Percentiles rank a stretch among this genome's conserved stretches.
Conservation (phyloP, 2,329 filamentous ascomycete genomes). For the Boeremia exigua region DNA sequence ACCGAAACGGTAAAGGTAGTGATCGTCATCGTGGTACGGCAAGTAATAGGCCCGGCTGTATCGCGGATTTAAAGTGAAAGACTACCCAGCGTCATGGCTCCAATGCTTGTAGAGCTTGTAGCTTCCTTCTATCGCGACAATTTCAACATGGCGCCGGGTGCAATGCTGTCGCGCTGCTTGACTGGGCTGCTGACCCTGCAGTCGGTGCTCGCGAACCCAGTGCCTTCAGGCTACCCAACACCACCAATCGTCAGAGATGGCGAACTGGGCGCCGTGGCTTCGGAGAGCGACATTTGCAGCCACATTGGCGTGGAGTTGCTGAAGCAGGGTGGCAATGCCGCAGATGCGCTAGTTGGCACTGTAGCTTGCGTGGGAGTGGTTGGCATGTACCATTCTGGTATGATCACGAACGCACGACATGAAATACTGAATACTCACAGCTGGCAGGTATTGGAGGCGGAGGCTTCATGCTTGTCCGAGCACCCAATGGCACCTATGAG, state of each 20-base stretch:
- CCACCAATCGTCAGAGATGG: conserved; percentile 26
- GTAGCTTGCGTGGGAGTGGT: conserved; percentile 56
- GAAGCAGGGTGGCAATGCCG: conserved; percentile 58
- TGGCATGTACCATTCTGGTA: conserved; percentile 55
- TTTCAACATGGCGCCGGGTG: conserved; percentile 30
- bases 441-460: conserved; percentile 78
- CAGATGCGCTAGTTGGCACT: conserved; percentile 57
- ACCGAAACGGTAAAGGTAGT: conserved; percentile 8
- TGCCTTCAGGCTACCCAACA: conserved; percentile 22
- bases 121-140: conserved; percentile 15
- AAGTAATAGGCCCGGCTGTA: conserved; percentile 2
- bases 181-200: conserved; percentile 38
- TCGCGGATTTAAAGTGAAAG: conserved; percentile 15
- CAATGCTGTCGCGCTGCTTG: conserved; percentile 26
- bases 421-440: neutral
- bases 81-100: conserved; percentile 5
- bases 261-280: conserved; percentile 54
- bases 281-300: conserved; percentile 53
- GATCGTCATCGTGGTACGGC: conserved; percentile 11
- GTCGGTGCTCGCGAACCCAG: conserved; percentile 33
- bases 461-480: conserved; percentile 84
- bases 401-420: neutral
- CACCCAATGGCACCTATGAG: conserved; percentile 76
- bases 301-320: conserved; percentile 56
- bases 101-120: conserved; percentile 14